Evolutionary conservation across 2,329 filamentous ascomycete species (phyloP), one percentile per base, ranked within the genome.

Genomic region (Epicoccum nigrum): DNA sequence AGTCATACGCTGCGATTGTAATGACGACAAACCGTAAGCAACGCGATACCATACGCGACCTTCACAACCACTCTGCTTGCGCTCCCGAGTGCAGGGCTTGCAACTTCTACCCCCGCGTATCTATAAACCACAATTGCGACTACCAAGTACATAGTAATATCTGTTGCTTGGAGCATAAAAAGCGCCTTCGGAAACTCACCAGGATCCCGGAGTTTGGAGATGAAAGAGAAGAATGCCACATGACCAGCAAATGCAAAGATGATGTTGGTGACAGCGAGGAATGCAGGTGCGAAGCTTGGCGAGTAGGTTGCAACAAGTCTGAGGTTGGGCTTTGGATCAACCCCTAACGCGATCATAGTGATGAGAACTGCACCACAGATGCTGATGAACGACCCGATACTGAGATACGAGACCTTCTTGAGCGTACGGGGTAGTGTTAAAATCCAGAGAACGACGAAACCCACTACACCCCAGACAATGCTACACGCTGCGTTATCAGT

Each of bases 161-260:
- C 83, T 50, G 78, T 75, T 13, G 77, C 72, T 67, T 87, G 84
- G 2, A 88, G 79, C 31, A 85, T 66, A 65, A 79, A 79, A 50
- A 90, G 79, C 6, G 85, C 82, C 67, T 86, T 86, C 38, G 80
- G 78, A 67, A 83, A 87, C 62, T 85, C 80, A 45, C 74, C 70
- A 1, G 86, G 85, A 39, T 83, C 76, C 61, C 82, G 79, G 66
- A 89, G 78, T 68, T 89, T 86, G 30, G 79, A 79, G 61, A 87
- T 85, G 67, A 88, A 81, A 53, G 78, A 80, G 71, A 87, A 88
- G 73, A 88, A 88, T 55, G 84, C 84, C 23, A 85, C 81, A 63
- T 86, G 84, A 21, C 84, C 84, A 45, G 72, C 83, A 74, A 86
- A 90, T 43, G 87, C 86, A 58, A 90, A 87, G 57, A 88, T 79